Evolutionary conservation across 352 stramenopile species (phyloP), one percentile per base, ranked within the genome.

Genomic region (Thalassiosira hispida): DNA sequence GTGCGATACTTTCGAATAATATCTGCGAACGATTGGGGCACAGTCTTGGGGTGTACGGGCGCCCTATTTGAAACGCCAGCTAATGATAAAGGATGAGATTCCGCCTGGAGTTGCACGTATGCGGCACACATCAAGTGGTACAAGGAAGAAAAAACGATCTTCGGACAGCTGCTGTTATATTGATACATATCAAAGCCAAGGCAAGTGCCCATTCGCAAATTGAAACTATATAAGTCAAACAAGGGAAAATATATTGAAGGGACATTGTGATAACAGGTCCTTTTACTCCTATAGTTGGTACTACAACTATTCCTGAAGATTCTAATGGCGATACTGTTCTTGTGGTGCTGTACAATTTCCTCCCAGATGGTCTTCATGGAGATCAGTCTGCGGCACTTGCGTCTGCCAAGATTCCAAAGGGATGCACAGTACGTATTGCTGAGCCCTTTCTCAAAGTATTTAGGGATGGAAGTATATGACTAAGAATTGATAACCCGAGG

Each of bases 251-350:
- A 52, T 31, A 60, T 75, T 27, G 55, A 76, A 40, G 73, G 73
- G 8, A 76, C 46, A 42, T 81, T 42, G n/a, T 81, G 0, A 53
- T 59, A 31, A 42, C 33, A 4, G 62, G 69, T 27, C 62, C 72
- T 25, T 80, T 80, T 14, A 80, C 72, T 23, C 72, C 72, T 25
- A 27, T 63, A 27, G 64, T 81, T 22, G 73, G 63, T 22, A 71
- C 53, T 12, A 81, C 64, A 18, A 81, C 73, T 38, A 51, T 81
- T 42, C 47, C 76, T 23, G 63, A 81, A 25, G 73, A 81, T 65
- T 27, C 16, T 4, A 25, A 75, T 2, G 73, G 73, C 2, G 64
- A 81, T 23, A 52, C 70, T 22, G 56, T 79, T 51, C 31, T 51
- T 7, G 22, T 78, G 2, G 69, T 44, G 12, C 51, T 79, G 2